These are phyloP conservation scores for Borovskyia barvae DNA, from an alignment of 208 protist genomes.

Conservation along the genomic window DNA sequence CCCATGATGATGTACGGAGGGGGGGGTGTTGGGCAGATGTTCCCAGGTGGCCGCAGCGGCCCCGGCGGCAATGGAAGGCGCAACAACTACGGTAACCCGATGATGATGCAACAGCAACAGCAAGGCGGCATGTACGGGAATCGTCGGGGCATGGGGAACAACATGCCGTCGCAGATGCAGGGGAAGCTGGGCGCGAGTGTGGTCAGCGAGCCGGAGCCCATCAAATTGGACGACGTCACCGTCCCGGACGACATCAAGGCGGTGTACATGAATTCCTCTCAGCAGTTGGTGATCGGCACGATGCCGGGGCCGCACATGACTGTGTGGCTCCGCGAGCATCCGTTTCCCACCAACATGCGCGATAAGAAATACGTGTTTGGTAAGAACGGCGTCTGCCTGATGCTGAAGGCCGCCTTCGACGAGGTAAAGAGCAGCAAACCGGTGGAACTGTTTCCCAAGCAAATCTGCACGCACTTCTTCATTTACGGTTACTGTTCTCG, in stretches of 20 bases:
- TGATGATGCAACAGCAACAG: slow-evolving; percentile 22
- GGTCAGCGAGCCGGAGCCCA: slow-evolving; percentile 55
- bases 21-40: slow-evolving; percentile 1
- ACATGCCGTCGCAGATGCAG: slow-evolving; percentile 3
- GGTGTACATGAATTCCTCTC: slow-evolving; percentile 67
- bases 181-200: background rate
- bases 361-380: slow-evolving; percentile 73
- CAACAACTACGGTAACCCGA: slow-evolving; percentile 18
- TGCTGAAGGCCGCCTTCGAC: slow-evolving; percentile 68
- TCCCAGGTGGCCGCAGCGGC: slow-evolving; percentile 8
- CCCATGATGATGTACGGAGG: slow-evolving; percentile 33
- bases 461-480: slow-evolving; percentile 87
- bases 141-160: slow-evolving; percentile 7
- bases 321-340: slow-evolving; percentile 76
- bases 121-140: background rate
- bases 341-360: slow-evolving; percentile 42
- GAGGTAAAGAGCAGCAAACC: slow-evolving; percentile 81
- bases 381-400: slow-evolving; percentile 71
- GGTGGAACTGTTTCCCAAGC: slow-evolving; percentile 82
- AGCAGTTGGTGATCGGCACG: slow-evolving; percentile 69
- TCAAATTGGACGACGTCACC: slow-evolving; percentile 29
- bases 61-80: slow-evolving; percentile 4
- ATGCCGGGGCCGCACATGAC: slow-evolving; percentile 83
- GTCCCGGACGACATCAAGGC: slow-evolving; percentile 65
- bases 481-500: slow-evolving; percentile 84